Evolutionary conservation across 1,284 basidiomycete genomes (phyloP), one percentile per base, ranked within the genome.

Genomic region (Fomitiporia mediterranea): DNA sequence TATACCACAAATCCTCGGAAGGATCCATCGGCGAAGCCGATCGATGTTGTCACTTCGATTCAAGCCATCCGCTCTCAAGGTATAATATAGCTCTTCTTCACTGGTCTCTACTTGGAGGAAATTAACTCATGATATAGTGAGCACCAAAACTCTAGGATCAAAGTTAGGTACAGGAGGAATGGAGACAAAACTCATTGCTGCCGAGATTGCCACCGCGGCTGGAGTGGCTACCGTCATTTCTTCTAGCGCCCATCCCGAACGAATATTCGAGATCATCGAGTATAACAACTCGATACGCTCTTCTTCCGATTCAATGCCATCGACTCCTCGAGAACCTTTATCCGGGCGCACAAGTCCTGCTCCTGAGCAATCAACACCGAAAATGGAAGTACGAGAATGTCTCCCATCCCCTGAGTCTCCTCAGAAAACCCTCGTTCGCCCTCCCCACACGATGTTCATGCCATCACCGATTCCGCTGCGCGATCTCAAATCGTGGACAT

Each of bases 151-250:
- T 0, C 78, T 96, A 4, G 97, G 96, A 0, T 95, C 93, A 0
- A 91, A 82, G 61, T 80, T 99, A 9, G 97, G 96, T 0, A 99
- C 97, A 1, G 97, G 96, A 1, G 97, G 97, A 4, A 99, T 99
- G 97, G 94, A 97, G 73, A 99, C 97, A 4, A 99, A 99, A 68
- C 83, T 99, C 59, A 97, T 99, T 61, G 96, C 96, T 1, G 96
- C 97, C 0, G 97, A 99, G 68, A 91, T 99, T 13, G 95, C 96
- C 0, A 97, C 91, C 0, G 94, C 87, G 0, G 96, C 95, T 0
- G 96, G 97, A 3, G 94, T 97, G n/a, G 87, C 92, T 0, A 98
- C 96, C 0, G 81, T 98, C 43, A 91, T 99, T 64, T 84, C 86
- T 49, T 89, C 90, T 32, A 92, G 91, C 69, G 89, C 84, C 63